Conservation (phyloP, 306 rosid species). For the Inga laurina region DNA sequence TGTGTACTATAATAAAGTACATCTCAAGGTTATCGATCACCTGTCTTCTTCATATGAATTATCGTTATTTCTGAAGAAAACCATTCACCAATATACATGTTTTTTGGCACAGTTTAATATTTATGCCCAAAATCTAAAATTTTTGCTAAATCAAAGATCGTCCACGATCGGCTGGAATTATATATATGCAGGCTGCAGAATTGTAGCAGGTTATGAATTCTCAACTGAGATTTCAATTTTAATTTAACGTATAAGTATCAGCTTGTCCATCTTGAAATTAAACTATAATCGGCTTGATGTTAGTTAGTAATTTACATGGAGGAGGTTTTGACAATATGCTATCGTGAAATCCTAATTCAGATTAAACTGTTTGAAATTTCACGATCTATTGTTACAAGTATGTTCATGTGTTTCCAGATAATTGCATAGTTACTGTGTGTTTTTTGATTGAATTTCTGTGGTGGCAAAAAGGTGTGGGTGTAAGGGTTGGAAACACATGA, state of each 20-base stretch:
- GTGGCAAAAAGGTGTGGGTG: neutral
- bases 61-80: neutral
- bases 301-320: neutral
- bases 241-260: neutral
- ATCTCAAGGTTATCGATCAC: neutral
- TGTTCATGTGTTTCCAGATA: neutral
- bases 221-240: neutral
- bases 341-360: neutral
- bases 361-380: neutral
- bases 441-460: neutral
- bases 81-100: neutral
- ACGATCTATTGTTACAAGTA: neutral
- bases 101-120: neutral
- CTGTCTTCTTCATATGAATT: neutral
- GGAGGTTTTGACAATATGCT: neutral
- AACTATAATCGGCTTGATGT: neutral
- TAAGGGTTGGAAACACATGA: constrained; percentile 13
- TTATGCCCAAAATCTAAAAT: neutral
- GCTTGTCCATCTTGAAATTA: neutral
- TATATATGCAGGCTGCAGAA: neutral
- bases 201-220: neutral
- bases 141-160: neutral
- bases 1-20: constrained; percentile 16
- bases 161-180: neutral
- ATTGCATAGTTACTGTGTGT: neutral